Conservation (phyloP, 2,329 filamentous ascomycete species). For the Trichoderma gracile region DNA sequence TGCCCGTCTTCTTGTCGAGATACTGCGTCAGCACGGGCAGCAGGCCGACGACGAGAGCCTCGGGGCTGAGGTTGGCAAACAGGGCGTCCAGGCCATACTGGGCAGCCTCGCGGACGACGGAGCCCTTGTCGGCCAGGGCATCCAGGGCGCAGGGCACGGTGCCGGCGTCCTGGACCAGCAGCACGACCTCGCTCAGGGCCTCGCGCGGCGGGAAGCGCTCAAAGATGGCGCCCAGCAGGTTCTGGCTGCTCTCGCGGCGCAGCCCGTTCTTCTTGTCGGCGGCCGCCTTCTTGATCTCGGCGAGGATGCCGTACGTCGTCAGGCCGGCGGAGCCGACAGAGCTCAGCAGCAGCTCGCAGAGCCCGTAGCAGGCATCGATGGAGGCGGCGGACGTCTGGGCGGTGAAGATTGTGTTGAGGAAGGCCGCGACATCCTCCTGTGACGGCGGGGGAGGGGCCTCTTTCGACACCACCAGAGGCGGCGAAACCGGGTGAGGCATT, state of each 20-base stretch:
- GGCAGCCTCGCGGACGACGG: conserved; percentile 84
- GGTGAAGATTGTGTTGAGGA: conserved; percentile 68
- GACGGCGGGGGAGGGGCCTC: conserved; percentile 59
- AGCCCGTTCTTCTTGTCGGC: conserved; percentile 90
- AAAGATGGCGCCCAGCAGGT: conserved; percentile 88
- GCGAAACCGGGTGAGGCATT: conserved; percentile 54
- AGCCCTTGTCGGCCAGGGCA: conserved; percentile 83
- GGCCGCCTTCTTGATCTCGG: conserved; percentile 70
- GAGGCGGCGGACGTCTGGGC: conserved; percentile 68
- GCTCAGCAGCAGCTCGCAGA: conserved; percentile 61
- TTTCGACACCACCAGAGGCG: conserved; percentile 50
- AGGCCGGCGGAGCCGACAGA: conserved; percentile 57
- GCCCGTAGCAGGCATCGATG: conserved; percentile 62
- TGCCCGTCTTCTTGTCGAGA: conserved; percentile 79
- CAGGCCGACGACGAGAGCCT: conserved; percentile 80
- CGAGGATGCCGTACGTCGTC: conserved; percentile 53
- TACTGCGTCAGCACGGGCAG: conserved; percentile 76
- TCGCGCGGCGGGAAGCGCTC: conserved; percentile 82
- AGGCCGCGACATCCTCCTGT: conserved; percentile 63
- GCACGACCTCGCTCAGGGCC: conserved; percentile 74
- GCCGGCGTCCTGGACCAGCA: conserved; percentile 78
- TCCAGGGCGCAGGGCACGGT: conserved; percentile 76
- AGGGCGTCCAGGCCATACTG: conserved; percentile 92
- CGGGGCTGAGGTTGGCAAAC: conserved; percentile 74
- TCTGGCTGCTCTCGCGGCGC: conserved; percentile 87